Conservation (phyloP, 805 yeast genomes). For the Candida arabinofermentans region DNA sequence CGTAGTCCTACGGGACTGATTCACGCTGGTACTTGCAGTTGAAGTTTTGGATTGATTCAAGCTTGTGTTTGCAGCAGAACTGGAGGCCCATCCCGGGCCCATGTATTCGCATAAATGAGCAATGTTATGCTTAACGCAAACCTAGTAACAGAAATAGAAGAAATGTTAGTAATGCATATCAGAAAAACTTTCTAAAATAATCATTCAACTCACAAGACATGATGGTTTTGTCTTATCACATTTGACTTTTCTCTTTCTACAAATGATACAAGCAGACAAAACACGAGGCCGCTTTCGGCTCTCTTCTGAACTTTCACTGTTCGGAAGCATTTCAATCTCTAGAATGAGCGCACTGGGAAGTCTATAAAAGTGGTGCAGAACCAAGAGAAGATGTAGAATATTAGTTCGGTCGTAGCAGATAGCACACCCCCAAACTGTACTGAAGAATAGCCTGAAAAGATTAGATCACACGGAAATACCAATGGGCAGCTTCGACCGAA, state of each 20-base stretch:
- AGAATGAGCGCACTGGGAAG: too few relatives aligned
- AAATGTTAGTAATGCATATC: not conserved
- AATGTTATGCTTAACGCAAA: constrained; percentile 24
- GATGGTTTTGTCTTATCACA: constrained; percentile 42
- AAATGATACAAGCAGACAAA: constrained; percentile 39
- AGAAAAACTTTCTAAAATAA: constrained; percentile 17
- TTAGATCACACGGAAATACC: too few relatives aligned
- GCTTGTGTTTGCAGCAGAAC: too few relatives aligned
- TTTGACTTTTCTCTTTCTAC: constrained; percentile 41
- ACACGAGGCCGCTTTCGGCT: constrained; percentile 31
- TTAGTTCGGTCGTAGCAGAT: too few relatives aligned
- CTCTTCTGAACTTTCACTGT: not conserved
- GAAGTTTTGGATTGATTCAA: not conserved
- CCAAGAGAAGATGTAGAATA: too few relatives aligned
- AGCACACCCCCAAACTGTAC: too few relatives aligned
- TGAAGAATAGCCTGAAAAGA: too few relatives aligned
- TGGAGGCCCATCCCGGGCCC: constrained; percentile 22
- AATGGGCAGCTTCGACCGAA: too few relatives aligned
- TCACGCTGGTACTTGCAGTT: too few relatives aligned
- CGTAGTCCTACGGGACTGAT: too few relatives aligned
- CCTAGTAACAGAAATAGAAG: constrained; percentile 5
- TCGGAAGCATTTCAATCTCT: not conserved
- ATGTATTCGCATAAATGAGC: constrained; percentile 23
- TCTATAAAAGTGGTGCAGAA: too few relatives aligned
- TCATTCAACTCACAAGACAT: constrained; percentile 22